phyloP scores from a whole-genome alignment of 2,329 filamentous ascomycete species.

The Bimuria novae-zelandiae region DNA sequence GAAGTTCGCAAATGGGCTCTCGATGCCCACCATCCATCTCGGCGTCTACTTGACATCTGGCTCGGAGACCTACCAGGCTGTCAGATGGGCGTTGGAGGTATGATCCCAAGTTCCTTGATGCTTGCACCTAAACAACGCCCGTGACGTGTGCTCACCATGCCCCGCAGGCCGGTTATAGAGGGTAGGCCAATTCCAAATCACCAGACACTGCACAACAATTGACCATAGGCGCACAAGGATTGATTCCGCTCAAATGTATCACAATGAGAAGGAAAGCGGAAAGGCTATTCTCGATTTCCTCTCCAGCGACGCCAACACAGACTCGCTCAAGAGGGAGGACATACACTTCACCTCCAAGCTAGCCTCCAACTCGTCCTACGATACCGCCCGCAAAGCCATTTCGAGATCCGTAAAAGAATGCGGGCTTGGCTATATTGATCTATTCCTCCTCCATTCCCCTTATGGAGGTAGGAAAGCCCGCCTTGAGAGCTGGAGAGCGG shows the following conservation, averaged over 20 bases:
- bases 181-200: conserved; percentile 29
- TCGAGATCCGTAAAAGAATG: conserved; percentile 66
- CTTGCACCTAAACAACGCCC: no score
- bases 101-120: no score
- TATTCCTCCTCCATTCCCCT: conserved; percentile 80
- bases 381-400: conserved; percentile 69
- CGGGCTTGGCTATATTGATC: conserved; percentile 74
- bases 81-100: conserved; percentile 61
- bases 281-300: conserved; percentile 66
- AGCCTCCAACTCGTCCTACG: conserved; percentile 68
- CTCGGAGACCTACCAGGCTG: conserved; percentile 61
- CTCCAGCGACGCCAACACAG: conserved; percentile 50
- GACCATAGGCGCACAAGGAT: conserved; percentile 44
- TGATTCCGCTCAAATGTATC: conserved; percentile 67
- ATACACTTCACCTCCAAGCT: conserved; percentile 84
- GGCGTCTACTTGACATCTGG: conserved; percentile 75
- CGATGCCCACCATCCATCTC: conserved; percentile 73
- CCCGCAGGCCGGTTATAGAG: conserved; percentile 52
- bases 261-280: conserved; percentile 74
- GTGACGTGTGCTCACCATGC: conserved; percentile 23
- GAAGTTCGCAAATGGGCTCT: conserved; percentile 61
- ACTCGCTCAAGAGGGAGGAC: conserved; percentile 65
- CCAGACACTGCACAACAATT: conserved; percentile 23
- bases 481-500: conserved; percentile 73
- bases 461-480: conserved; percentile 73